Percentiles rank a stretch among this genome's conserved stretches.
phyloP scores from a whole-genome alignment of 2,329 filamentous ascomycete genomes.

The Pseudocercospora pini-densiflorae region DNA sequence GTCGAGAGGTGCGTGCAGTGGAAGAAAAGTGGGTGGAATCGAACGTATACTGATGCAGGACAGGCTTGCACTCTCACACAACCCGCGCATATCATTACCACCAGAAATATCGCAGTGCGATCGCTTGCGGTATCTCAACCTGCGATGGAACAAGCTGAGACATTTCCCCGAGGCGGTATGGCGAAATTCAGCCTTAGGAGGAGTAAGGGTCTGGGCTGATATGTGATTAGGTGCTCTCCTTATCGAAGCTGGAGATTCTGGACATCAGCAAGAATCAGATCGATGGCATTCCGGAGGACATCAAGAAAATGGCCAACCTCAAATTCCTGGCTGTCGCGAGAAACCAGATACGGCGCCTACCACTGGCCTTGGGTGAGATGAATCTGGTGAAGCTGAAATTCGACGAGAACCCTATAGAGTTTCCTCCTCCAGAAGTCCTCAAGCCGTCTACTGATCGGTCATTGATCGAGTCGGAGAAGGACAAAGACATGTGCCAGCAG shows the following conservation, averaged over 20 bases:
- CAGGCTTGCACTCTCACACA: conserved; percentile 82
- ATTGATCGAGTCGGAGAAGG: conserved; percentile 62
- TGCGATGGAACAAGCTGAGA: conserved; percentile 74
- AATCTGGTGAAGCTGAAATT: conserved; percentile 89
- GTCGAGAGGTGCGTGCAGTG: conserved; percentile 65
- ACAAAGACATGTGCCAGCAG: conserved; percentile 63
- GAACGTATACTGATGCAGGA: conserved; percentile 29
- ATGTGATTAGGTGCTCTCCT: conserved; percentile 72
- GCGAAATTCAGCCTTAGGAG: conserved; percentile 24
- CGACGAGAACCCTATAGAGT: conserved; percentile 82
- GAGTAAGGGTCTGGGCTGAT: conserved; percentile 9
- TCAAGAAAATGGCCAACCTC: conserved; percentile 78
- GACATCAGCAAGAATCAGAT: conserved; percentile 91
- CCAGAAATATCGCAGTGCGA: conserved; percentile 74
- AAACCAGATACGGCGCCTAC: conserved; percentile 84
- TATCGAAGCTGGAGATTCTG: conserved; percentile 87
- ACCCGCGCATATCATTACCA: conserved; percentile 72
- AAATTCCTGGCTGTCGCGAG: conserved; percentile 88
- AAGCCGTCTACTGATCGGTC: conserved; percentile 33
- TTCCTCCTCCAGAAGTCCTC: conserved; percentile 63
- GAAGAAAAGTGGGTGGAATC: neutral
- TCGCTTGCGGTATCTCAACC: conserved; percentile 78
- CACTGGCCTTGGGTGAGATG: conserved; percentile 86
- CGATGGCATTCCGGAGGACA: conserved; percentile 74
- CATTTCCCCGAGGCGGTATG: conserved; percentile 69